Conservation (phyloP, 805 yeast genomes). For the Starmerella scarabaei region DNA sequence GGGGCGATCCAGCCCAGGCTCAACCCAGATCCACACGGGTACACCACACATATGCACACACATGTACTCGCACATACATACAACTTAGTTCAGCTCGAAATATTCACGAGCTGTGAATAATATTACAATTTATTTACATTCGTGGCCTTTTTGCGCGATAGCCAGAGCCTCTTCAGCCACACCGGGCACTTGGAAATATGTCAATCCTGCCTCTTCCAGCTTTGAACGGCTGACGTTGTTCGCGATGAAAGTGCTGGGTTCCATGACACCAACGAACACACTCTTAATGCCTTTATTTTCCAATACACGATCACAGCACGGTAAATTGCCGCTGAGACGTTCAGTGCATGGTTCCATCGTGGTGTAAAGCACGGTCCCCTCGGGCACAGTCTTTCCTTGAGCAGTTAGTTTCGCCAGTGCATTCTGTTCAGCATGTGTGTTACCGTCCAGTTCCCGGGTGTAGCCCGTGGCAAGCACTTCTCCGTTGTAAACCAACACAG, state of each 20-base stretch:
- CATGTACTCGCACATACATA: no score
- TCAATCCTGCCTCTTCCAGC: conserved; percentile 45
- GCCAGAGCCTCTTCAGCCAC: conserved; percentile 55
- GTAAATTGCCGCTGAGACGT: conserved; percentile 76
- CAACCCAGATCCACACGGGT: no score
- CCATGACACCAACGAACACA: conserved; percentile 83
- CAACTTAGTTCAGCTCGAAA: no score
- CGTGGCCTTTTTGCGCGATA: conserved; percentile 57
- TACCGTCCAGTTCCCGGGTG: conserved; percentile 84
- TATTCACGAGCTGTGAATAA: no score
- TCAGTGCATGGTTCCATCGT: conserved; percentile 96
- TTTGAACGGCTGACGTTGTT: conserved; percentile 51
- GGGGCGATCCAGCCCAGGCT: no score
- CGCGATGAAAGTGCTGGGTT: conserved; percentile 80
- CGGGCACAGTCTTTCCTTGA: conserved; percentile 39
- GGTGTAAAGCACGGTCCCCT: conserved; percentile 72
- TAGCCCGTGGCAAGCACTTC: conserved; percentile 65
- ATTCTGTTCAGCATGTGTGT: conserved; percentile 96
- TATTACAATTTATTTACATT: neutral
- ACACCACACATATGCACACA: no score
- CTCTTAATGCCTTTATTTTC: conserved; percentile 42
- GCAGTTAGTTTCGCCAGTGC: conserved; percentile 54
- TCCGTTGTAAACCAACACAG: conserved; percentile 55
- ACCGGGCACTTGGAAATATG: conserved; percentile 72
- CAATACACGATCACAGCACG: conserved; percentile 74